A percentile compares a stretch with the other conserved stretches of the same genome.
These are phyloP conservation scores for Plantago elongata DNA, from an alignment of 257 asterid species.

Conservation along the genomic window DNA sequence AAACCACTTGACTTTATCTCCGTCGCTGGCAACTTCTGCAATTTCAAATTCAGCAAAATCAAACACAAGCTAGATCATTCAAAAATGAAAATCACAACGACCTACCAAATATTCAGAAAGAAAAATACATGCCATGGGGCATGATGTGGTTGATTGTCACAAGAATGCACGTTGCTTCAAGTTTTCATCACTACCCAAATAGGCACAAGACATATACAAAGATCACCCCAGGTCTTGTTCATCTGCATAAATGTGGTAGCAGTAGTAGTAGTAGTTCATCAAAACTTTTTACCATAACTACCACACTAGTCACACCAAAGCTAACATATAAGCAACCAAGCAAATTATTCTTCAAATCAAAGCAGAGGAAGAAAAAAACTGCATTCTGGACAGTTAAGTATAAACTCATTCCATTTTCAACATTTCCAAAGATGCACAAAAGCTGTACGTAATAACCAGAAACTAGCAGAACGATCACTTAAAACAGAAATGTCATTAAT, in stretches of 20 bases:
- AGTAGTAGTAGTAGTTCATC: background rate
- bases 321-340: background rate
- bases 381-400: too few species aligned
- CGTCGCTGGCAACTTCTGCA: constrained; percentile 33
- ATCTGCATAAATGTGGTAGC: background rate
- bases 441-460: too few species aligned
- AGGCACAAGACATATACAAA: background rate
- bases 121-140: too few species aligned
- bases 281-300: background rate
- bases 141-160: background rate
- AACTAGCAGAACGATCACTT: too few species aligned
- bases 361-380: background rate
- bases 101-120: constrained; percentile 11
- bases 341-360: background rate
- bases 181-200: background rate
- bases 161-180: background rate
- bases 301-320: background rate
- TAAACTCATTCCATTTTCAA: too few species aligned
- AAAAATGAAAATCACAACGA: constrained; percentile 3
- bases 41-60: constrained; percentile 3
- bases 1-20: constrained; percentile 27
- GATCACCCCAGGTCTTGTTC: too few species aligned
- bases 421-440: too few species aligned
- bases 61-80: background rate
- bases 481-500: too few species aligned